phyloP scores from a whole-genome alignment of 768 basidiomycete species.

The Tricholoma sp. region DNA sequence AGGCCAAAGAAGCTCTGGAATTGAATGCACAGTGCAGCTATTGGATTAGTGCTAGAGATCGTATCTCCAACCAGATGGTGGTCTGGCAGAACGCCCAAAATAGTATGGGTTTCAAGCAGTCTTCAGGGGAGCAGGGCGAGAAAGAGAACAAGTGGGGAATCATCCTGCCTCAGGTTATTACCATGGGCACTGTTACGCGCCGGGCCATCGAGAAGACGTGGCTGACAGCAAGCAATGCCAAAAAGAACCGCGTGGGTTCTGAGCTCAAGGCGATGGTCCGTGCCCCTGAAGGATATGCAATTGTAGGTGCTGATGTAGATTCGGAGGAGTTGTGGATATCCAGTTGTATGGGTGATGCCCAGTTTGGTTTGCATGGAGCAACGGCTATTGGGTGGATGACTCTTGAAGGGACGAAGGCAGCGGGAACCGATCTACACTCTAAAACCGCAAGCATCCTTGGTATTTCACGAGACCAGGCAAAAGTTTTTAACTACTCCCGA shows the following conservation, averaged over 20 bases:
- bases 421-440: conserved; percentile 94
- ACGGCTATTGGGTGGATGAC: conserved; percentile 99
- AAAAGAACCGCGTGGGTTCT: conserved; percentile 95
- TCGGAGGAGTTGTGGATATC: conserved; percentile 99
- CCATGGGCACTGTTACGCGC: conserved; percentile 98
- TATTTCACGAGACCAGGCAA: conserved; percentile 91
- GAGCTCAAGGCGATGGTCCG: conserved; percentile 98
- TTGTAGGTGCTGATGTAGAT: conserved; percentile 98
- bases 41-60: conserved; percentile 93
- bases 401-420: conserved; percentile 91
- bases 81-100: conserved; percentile 63
- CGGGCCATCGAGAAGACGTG: conserved; percentile 97
- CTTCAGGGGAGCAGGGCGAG: conserved; percentile 14
- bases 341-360: conserved; percentile 96
- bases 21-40: conserved; percentile 95
- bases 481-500: conserved; percentile 98
- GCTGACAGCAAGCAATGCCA: conserved; percentile 97
- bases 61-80: conserved; percentile 90
- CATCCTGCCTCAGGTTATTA: conserved; percentile 93
- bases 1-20: conserved; percentile 80
- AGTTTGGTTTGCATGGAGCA: conserved; percentile 94
- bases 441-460: conserved; percentile 93
- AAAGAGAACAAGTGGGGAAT: conserved; percentile 68
- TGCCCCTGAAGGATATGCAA: conserved; percentile 87
- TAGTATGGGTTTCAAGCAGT: conserved; percentile 46